Evolutionary conservation across 2,329 filamentous ascomycete species (phyloP).

Genomic region (Diaporthe amygdali): DNA sequence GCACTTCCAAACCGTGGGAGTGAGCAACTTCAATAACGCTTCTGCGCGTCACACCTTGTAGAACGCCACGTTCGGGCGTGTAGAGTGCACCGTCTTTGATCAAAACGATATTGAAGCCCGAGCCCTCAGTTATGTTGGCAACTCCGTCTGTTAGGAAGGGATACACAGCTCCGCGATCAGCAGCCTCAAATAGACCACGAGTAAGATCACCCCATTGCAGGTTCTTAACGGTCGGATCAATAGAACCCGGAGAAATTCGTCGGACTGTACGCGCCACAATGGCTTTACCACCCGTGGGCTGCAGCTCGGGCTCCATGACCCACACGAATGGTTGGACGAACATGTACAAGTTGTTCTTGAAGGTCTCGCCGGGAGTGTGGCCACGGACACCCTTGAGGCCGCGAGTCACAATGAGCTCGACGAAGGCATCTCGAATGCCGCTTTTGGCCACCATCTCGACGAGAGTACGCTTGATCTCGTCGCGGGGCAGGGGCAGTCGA

Average conservation of each 20-base stretch:
- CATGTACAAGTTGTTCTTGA: conserved; percentile 51
- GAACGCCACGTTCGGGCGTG: conserved; percentile 52
- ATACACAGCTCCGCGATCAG: conserved; percentile 50
- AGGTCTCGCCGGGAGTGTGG: conserved; percentile 36
- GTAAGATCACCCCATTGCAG: conserved; percentile 57
- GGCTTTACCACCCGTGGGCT: conserved; percentile 45
- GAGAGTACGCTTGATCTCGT: conserved; percentile 44
- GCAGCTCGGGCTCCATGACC: conserved; percentile 52
- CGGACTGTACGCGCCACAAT: conserved; percentile 52
- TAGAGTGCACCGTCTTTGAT: conserved; percentile 50
- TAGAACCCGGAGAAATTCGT: conserved; percentile 47
- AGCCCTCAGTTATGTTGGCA: conserved; percentile 53
- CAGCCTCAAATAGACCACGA: conserved; percentile 50
- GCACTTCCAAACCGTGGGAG: conserved; percentile 38
- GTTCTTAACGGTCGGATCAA: conserved; percentile 59
- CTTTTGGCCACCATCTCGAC: conserved; percentile 50
- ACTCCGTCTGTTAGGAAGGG: conserved; percentile 58
- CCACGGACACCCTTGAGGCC: conserved; percentile 48
- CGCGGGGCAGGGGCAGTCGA: conserved; percentile 43
- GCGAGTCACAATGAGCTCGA: conserved; percentile 56
- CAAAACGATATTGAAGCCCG: conserved; percentile 53
- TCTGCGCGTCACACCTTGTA: conserved; percentile 54
- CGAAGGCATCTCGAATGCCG: conserved; percentile 54
- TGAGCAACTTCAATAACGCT: conserved; percentile 51
- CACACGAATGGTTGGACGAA: conserved; percentile 54